Base-by-base conservation (phyloP, 2,329 filamentous ascomycete genomes). In the Pseudogymnoascus destructans region DNA sequence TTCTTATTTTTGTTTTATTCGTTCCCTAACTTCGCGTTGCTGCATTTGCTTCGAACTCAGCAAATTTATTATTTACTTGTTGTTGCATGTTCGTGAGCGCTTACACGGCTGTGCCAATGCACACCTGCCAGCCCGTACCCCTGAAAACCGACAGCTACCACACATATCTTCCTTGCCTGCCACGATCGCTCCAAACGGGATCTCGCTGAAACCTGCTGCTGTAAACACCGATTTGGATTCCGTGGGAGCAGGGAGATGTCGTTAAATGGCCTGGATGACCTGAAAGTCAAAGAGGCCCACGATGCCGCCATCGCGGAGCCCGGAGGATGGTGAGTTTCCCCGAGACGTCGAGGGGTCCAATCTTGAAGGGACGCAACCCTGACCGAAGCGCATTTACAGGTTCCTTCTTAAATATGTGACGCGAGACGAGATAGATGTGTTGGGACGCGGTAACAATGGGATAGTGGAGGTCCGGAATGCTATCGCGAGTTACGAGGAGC, bases 321-420 rank as follows among this genome's bases (percentile, higher is more conserved):
- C 60, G 91, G 90, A 75, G 91, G 90, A 85, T 98, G 93, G 93
- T 97, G 63, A 66, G 65, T 30, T n/a, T 15, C 57, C 35, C 30
- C 25, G 42, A 35, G 23, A 52, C 32, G 46, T 40, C 54, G 62
- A 61, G 59, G 59, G 46, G 36, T 42, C 32, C 36, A 59, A 57
- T 40, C 46, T 57, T 60, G 58, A 32, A 38, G 59, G 35, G 32
- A 59, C 27, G 9, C 9, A 62, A 61, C 68, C 58, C 60, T 64
- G 33, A 66, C 61, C 54, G 21, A 36, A 13, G 32, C 17, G 40
- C 38, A 15, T 27, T 58, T 60, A 65, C 68, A 97, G 93, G 93
- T 93, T 98, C 68, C 81, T 97, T 62, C 82, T 98, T 66, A 91
- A 92, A 70, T 98, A 98, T 73, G 79, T 82, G 62, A 86, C 86